Evolutionary conservation across 1,284 basidiomycete genomes (phyloP).

Genomic region (Ceratobasidium sp.): DNA sequence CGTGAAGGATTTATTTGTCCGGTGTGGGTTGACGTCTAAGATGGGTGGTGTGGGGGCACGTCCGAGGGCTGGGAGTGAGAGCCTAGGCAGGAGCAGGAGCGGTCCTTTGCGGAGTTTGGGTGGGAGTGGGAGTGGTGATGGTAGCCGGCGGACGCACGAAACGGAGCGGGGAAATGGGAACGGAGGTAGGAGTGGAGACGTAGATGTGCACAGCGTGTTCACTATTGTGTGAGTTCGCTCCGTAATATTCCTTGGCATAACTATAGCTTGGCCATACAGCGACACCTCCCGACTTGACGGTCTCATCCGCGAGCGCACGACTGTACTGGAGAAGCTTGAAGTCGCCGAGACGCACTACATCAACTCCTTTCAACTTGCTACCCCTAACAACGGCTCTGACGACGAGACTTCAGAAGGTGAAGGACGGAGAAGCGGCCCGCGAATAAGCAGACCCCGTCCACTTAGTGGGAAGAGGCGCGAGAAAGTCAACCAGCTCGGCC

Average conservation of each 20-base stretch:
- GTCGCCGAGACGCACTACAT: constrained; percentile 83
- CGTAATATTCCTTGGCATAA: constrained; percentile 13
- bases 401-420: constrained; percentile 18
- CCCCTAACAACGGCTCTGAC: constrained; percentile 67
- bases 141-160: constrained; percentile 49
- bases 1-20: constrained; percentile 75
- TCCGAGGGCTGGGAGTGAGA: constrained; percentile 41
- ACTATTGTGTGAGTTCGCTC: constrained; percentile 71
- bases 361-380: constrained; percentile 76
- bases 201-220: constrained; percentile 79
- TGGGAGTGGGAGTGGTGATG: constrained; percentile 55
- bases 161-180: constrained; percentile 59
- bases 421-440: constrained; percentile 56
- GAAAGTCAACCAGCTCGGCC: constrained; percentile 51
- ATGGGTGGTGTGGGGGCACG: constrained; percentile 47
- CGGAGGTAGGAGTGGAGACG: constrained; percentile 62
- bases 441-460: constrained; percentile 77
- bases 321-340: constrained; percentile 80
- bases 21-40: constrained; percentile 64
- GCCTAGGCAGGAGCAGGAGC: constrained; percentile 46
- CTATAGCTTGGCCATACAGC: constrained; percentile 58
- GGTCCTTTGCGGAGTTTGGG: constrained; percentile 53
- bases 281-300: constrained; percentile 74
- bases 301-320: constrained; percentile 78
- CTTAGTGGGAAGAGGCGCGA: constrained; percentile 54